A percentile compares a stretch with the other conserved stretches of the same genome.
These are phyloP conservation scores for Cryptosporidium andersoni DNA, from an alignment of 169 alveolate genomes.

Conservation along the genomic window DNA sequence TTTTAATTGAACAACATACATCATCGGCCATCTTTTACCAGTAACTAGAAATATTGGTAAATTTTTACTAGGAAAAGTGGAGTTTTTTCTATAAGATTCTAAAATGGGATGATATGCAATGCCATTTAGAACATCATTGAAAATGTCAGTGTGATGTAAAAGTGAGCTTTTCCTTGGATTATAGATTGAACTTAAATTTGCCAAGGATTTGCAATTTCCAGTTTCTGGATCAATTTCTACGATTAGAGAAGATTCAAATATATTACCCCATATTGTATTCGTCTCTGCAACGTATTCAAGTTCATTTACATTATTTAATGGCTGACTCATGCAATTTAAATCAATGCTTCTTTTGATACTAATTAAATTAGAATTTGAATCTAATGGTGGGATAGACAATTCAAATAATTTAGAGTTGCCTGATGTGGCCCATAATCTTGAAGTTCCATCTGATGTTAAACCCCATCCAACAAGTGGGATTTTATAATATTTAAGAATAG, in stretches of 20 bases:
- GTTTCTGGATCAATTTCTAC: conserved; percentile 59
- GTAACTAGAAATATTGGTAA: conserved; percentile 57
- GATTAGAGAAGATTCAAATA: conserved; percentile 22
- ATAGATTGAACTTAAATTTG: conserved; percentile 18
- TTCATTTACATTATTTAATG: conserved; percentile 35
- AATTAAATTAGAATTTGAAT: conserved; percentile 5
- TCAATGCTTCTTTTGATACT: conserved; percentile 13
- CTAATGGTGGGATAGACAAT: conserved; percentile 45
- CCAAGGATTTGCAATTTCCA: conserved; percentile 46
- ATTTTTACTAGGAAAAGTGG: not conserved
- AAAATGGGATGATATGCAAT: conserved; percentile 50
- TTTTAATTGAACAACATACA: conserved; percentile 21
- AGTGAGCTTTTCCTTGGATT: conserved; percentile 34
- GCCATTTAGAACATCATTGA: conserved; percentile 61
- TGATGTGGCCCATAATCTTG: conserved; percentile 56
- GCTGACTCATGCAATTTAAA: conserved; percentile 35
- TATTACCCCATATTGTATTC: conserved; percentile 68
- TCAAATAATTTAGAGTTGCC: conserved; percentile 43
- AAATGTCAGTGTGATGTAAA: conserved; percentile 25
- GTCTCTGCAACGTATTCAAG: conserved; percentile 56
- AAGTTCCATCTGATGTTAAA: conserved; percentile 23
- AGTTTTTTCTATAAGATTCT: conserved; percentile 4
- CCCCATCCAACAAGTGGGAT: conserved; percentile 62
- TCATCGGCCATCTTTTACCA: conserved; percentile 69
- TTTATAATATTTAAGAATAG: conserved; percentile 15